Evolutionary conservation across 1,284 basidiomycete species (phyloP).

Genomic region (Ceratobasidium theobromae): DNA sequence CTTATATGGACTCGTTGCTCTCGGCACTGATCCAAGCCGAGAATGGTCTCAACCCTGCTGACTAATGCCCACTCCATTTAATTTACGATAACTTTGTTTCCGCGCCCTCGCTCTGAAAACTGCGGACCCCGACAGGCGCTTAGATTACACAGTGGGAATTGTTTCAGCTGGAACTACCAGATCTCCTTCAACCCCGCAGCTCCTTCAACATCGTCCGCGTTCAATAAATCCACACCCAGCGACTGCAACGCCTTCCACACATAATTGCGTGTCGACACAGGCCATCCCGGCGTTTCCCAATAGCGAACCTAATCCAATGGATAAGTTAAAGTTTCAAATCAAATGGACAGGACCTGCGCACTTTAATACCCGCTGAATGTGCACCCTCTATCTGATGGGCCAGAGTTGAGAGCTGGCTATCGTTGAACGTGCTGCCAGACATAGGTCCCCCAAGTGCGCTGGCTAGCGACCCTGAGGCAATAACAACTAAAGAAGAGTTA

Average conservation of each 20-base stretch:
- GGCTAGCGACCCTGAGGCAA: slow-evolving; percentile 24
- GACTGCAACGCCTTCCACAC: slow-evolving; percentile 24
- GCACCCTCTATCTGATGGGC: slow-evolving; percentile 18
- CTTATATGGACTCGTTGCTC: neutral
- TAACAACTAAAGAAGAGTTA: slow-evolving; percentile 10
- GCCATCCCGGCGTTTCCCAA: slow-evolving; percentile 28
- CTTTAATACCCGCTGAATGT: slow-evolving; percentile 18
- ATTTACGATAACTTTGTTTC: neutral
- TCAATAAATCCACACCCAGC: slow-evolving; percentile 18
- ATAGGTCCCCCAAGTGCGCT: slow-evolving; percentile 17
- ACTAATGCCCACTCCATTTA: neutral
- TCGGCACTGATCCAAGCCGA: neutral
- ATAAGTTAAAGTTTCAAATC: neutral
- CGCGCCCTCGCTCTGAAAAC: neutral
- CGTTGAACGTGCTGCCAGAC: slow-evolving; percentile 19
- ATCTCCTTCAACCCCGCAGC: slow-evolving; percentile 17
- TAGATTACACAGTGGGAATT: no score
- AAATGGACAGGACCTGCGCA: neutral
- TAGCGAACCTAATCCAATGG: slow-evolving; percentile 11
- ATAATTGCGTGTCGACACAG: slow-evolving; percentile 13
- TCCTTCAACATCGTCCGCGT: slow-evolving; percentile 20
- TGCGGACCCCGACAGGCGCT: no score
- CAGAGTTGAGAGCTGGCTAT: neutral
- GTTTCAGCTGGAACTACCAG: slow-evolving; percentile 5
- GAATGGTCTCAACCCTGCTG: neutral